Base-by-base conservation (phyloP, 495 filamentous ascomycete species). In the Annulohypoxylon maeteangense region DNA sequence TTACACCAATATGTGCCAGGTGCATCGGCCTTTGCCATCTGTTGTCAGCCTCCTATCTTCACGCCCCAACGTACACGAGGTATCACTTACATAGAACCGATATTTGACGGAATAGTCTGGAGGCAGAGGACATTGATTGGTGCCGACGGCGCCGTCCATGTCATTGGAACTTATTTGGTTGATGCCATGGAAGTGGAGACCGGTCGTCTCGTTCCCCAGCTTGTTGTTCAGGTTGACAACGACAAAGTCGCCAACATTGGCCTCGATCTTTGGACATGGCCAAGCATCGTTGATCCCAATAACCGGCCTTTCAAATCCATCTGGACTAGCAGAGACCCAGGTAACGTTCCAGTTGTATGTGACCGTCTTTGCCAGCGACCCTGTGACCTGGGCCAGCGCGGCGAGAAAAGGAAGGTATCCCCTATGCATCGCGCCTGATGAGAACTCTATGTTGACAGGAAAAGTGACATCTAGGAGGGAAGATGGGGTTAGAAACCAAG, bases 181-280 rank as follows among this genome's bases (percentile, higher is more conserved):
- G 74, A 95, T 83, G 18, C 93, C 93, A 76, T 96, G 93, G 77
- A 90, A 96, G 81, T 96, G 93, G 4, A 95, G 79, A 34, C 87
- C 87, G 2, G 91, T 90, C n/a, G 81, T 86, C 75, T 93, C 81
- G 72, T 95, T 90, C 6, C 87, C 90, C 10, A 96, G 84, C n/a
- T 85, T 80, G 78, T 96, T 96, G 67, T 85, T 80, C 65, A 93
- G 78, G 68, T 93, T 88, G 45, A 94, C 84, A 11, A 92, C 78
- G 34, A 96, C 74, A 20, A 82, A 84, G 68, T 95, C 93, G n/a
- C 90, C 90, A 59, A 90, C 83, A 63, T 87, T 86, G 42, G 90
- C 90, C 65, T 92, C 85, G 36, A 94, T 88, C 7, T 79, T 72
- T 6, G 91, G 92, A 45, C 89, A 83, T 12, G 92, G 92, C 91